Percentiles rank a stretch among this genome's conserved stretches.
Evolutionary conservation across 768 basidiomycete species (phyloP).

Genomic region (Gyrodon lividus): DNA sequence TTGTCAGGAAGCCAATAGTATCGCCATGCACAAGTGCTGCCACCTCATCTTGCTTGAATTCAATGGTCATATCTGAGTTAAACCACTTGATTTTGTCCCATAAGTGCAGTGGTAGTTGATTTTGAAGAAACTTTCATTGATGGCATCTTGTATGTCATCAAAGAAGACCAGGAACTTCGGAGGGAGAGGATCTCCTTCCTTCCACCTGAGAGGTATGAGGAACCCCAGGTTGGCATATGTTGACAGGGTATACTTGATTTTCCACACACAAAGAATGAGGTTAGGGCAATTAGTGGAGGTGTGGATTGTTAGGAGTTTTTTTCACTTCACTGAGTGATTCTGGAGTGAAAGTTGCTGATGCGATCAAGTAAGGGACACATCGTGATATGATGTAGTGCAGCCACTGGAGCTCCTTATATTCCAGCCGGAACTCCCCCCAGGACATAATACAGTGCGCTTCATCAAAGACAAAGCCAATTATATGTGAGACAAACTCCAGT

Average conservation of each 20-base stretch:
- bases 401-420: conserved; percentile 30
- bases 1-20: conserved; percentile 27
- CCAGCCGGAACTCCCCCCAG: conserved; percentile 33
- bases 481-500: not conserved
- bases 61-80: conserved; percentile 24
- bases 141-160: conserved; percentile 9
- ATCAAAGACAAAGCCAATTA: conserved; percentile 14
- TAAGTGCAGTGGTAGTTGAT: conserved; percentile 3
- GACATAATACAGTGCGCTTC: conserved; percentile 23
- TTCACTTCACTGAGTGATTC: conserved; percentile 21
- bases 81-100: conserved; percentile 24
- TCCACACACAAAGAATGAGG: conserved; percentile 20
- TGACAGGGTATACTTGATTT: conserved; percentile 21
- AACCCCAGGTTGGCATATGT: conserved; percentile 27
- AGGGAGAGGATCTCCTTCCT: conserved; percentile 1
- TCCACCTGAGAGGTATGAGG: conserved; percentile 15
- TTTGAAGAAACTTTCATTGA: conserved; percentile 11
- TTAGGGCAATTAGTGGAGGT: conserved; percentile 35
- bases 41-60: conserved; percentile 15
- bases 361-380: conserved; percentile 29
- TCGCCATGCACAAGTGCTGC: conserved; percentile 11
- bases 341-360: conserved; percentile 36
- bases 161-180: conserved; percentile 18
- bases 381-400: conserved; percentile 31
- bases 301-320: conserved; percentile 6